phyloP scores from a whole-genome alignment of 345 rosid species.

The Boechera retrofracta region DNA sequence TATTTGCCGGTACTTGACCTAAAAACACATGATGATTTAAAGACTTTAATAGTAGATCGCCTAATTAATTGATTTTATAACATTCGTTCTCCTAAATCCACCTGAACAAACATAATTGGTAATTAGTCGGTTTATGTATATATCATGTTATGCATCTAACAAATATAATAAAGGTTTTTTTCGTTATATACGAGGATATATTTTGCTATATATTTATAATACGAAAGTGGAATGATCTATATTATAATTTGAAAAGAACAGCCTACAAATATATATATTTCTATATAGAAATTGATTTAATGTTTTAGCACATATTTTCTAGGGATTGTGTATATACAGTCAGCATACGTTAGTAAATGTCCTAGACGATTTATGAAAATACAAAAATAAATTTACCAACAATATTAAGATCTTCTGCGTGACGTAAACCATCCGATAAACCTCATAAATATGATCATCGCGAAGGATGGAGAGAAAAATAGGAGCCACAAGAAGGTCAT shows the following conservation, averaged over 20 bases:
- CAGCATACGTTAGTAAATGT: no score
- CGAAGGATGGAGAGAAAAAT: not conserved
- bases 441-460: not conserved
- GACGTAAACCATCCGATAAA: not conserved
- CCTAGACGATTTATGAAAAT: no score
- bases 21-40: conserved; percentile 34
- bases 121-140: conserved; percentile 5
- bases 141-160: conserved; percentile 13
- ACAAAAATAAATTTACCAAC: not conserved
- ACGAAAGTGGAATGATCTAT: not conserved
- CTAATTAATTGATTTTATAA: conserved; percentile 18
- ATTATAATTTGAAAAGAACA: no score
- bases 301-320: no score
- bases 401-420: not conserved
- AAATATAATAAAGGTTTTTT: not conserved
- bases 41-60: conserved; percentile 15
- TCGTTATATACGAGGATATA: not conserved
- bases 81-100: conserved; percentile 32
- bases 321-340: no score
- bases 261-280: not conserved
- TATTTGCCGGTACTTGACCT: conserved; percentile 27
- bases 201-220: not conserved
- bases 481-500: not conserved
- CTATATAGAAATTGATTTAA: not conserved
- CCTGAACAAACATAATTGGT: conserved; percentile 33